phyloP scores from a whole-genome alignment of 2,329 filamentous ascomycete species.

The Arthrobotrys musiformis region DNA sequence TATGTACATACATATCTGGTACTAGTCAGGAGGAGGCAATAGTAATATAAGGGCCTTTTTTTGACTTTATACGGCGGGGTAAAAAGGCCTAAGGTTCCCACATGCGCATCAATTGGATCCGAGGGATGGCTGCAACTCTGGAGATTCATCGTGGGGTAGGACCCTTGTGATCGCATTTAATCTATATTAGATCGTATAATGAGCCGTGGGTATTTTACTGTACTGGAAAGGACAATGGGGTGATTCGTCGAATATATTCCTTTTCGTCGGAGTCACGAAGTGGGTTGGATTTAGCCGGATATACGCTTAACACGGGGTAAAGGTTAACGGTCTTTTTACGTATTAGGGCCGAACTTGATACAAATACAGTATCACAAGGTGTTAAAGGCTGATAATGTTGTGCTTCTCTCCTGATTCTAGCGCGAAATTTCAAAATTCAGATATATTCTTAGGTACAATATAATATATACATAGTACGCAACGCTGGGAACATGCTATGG shows the following conservation, averaged over 20 bases:
- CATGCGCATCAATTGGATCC: constrained; percentile 52
- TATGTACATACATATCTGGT: no score
- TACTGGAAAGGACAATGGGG: constrained; percentile 22
- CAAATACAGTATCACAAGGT: constrained; percentile 16
- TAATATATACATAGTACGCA: no score
- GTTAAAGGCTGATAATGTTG: constrained; percentile 24
- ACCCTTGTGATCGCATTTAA: constrained; percentile 40
- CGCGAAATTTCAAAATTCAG: constrained; percentile 3
- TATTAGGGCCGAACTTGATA: constrained; percentile 8
- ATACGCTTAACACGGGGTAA: constrained; percentile 28
- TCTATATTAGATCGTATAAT: constrained; percentile 30
- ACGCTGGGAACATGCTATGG: constrained; percentile 20
- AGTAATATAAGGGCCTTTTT: constrained; percentile 7
- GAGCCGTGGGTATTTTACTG: constrained; percentile 19
- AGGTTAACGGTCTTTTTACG: not conserved
- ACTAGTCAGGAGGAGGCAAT: no score
- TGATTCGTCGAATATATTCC: constrained; percentile 23
- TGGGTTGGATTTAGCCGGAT: constrained; percentile 54
- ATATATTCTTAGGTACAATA: constrained; percentile 9
- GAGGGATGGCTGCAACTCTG: constrained; percentile 48
- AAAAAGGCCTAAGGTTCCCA: constrained; percentile 29
- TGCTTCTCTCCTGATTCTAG: constrained; percentile 21
- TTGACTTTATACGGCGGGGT: constrained; percentile 41
- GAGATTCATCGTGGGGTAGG: constrained; percentile 47
- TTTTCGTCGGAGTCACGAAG: constrained; percentile 49